Percentiles rank a stretch among this genome's conserved stretches.
Conservation (phyloP, 345 rosid genomes). For the Turritis glabra region DNA sequence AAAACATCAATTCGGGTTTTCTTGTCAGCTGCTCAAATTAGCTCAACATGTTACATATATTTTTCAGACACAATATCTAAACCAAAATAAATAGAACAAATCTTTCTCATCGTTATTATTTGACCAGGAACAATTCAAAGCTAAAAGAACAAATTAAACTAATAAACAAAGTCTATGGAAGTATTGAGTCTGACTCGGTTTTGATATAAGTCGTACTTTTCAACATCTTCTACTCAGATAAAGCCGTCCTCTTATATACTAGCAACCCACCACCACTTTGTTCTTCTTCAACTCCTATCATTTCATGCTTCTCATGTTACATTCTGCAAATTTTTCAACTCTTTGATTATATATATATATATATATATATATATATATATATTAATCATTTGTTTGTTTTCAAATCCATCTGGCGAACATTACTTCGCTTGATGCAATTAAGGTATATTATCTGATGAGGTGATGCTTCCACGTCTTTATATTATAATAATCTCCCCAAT, state of each 20-base stretch:
- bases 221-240: conserved; percentile 4
- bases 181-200: conserved; percentile 23
- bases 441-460: conserved; percentile 32
- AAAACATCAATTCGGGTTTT: conserved; percentile 7
- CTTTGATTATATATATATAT: neutral
- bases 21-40: neutral
- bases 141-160: neutral
- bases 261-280: neutral
- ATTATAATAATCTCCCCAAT: conserved; percentile 16
- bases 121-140: conserved; percentile 13
- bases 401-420: conserved; percentile 31
- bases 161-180: neutral
- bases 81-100: neutral
- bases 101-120: neutral
- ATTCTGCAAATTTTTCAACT: conserved; percentile 21
- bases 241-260: conserved; percentile 20
- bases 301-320: conserved; percentile 38
- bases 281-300: neutral
- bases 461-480: conserved; percentile 44
- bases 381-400: neutral
- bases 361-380: no score
- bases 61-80: neutral
- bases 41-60: conserved; percentile 7
- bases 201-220: conserved; percentile 15
- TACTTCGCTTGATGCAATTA: conserved; percentile 12